A percentile compares a stretch with the other conserved stretches of the same genome.
These are phyloP conservation scores for Cyberlindnera suaveolens DNA, from an alignment of 805 yeast species.

Conservation along the genomic window DNA sequence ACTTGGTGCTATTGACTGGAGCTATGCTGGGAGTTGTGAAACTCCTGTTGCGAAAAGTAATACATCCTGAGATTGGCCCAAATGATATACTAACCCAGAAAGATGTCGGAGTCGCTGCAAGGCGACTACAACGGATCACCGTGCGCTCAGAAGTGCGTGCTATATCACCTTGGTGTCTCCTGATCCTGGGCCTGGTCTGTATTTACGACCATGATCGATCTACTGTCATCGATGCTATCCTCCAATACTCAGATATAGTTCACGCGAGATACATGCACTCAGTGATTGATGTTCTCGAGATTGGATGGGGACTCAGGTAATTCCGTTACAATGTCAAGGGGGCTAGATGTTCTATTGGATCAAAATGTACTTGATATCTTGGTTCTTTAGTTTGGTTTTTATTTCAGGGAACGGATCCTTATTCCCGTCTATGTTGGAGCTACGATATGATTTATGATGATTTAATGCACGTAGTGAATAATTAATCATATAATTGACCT, in stretches of 20 bases:
- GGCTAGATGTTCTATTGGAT: constrained; percentile 13
- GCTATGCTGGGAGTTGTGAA: constrained; percentile 13
- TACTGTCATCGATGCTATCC: constrained; percentile 5
- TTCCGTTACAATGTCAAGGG: constrained; percentile 3
- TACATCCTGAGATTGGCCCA: constrained; percentile 1
- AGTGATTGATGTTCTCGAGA: constrained; percentile 11
- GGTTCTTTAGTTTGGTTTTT: constrained; percentile 1
- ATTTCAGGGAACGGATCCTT: too few species aligned
- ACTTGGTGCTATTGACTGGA: constrained; percentile 13
- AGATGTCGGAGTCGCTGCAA: constrained; percentile 5
- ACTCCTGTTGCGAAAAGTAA: constrained; percentile 14
- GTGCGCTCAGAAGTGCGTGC: constrained; percentile 6
- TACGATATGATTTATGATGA: too few species aligned
- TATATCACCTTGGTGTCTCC: constrained; percentile 5
- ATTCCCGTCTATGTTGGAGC: too few species aligned
- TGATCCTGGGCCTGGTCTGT: constrained; percentile 13
- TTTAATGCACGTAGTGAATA: too few species aligned
- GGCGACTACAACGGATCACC: constrained; percentile 7
- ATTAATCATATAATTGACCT: too few species aligned
- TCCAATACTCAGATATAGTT: constrained; percentile 9
- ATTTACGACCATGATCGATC: constrained; percentile 6
- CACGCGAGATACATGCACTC: constrained; percentile 12
- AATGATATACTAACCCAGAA: constrained; percentile 5
- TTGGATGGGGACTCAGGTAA: constrained; percentile 14
- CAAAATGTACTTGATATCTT: constrained; percentile 1